These are phyloP conservation scores for Metschnikowia cubensis DNA, from an alignment of 805 yeast genomes.

Conservation along the genomic window DNA sequence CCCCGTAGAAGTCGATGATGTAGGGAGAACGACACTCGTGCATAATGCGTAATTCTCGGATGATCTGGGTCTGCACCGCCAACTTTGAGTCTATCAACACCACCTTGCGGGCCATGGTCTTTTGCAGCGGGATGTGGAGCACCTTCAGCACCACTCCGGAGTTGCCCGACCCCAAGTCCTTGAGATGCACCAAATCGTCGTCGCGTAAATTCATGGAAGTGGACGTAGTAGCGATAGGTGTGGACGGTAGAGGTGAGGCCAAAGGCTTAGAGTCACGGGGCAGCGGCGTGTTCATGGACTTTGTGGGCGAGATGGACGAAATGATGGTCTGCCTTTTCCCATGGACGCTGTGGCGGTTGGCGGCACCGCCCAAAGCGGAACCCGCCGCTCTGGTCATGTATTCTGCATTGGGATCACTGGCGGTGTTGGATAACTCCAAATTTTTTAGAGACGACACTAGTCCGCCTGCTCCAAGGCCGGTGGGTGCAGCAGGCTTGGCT, in stretches of 20 bases:
- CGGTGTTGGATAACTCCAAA: constrained; percentile 7
- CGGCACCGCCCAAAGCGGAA: constrained; percentile 4
- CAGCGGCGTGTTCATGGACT: constrained; percentile 10
- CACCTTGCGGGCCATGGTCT: constrained; percentile 84
- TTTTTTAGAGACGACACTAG: constrained; percentile 6
- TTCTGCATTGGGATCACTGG: not conserved
- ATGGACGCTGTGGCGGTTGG: not conserved
- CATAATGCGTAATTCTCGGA: constrained; percentile 83
- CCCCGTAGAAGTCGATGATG: constrained; percentile 89
- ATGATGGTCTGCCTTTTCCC: constrained; percentile 39
- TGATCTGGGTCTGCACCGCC: constrained; percentile 74
- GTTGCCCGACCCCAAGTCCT: constrained; percentile 86
- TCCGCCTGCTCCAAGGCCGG: not conserved
- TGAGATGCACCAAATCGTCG: constrained; percentile 69
- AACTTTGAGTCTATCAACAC: constrained; percentile 82
- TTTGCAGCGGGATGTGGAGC: constrained; percentile 82
- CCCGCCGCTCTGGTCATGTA: constrained; percentile 1
- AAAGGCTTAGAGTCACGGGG: not conserved
- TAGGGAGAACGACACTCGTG: constrained; percentile 83
- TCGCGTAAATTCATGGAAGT: constrained; percentile 28
- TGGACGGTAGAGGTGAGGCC: constrained; percentile 14
- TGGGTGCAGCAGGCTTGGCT: constrained; percentile 5
- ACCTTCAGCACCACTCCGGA: constrained; percentile 91
- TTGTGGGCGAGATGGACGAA: constrained; percentile 41
- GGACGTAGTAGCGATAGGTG: constrained; percentile 34